Evolutionary conservation across 495 filamentous ascomycete genomes (phyloP), one percentile per base, ranked within the genome.

Genomic region (Elaphomyces granulatus): DNA sequence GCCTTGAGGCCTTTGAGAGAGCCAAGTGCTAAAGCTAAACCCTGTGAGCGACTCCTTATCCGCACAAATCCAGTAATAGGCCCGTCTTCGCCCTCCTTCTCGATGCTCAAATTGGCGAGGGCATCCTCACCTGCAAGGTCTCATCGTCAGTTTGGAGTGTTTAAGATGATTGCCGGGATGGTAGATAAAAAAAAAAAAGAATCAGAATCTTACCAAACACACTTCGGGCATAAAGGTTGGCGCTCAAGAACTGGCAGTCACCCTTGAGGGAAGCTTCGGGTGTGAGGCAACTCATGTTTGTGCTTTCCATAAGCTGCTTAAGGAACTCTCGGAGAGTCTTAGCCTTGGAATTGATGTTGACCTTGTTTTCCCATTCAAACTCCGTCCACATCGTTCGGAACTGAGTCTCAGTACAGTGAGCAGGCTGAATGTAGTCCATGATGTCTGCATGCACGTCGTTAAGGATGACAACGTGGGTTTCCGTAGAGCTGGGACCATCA

Each of bases 291-390:
- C 78, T 87, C 92, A 99, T 99, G 56, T 96, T 96, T 35, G 92
- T 99, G 56, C 78, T 87, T 33, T 86, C 83, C 92, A 95, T 95
- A 48, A 99, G 68, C 53, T 92, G 82, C 49, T 84, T 78, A 41
- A 99, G 66, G 74, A 96, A 99, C 8, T 92, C 87, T 34, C 92
- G 75, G 38, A 99, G 68, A 20, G 68, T 80, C 71, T 92, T 92
- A 47, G 85, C 87, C 68, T 95, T 94, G 47, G 82, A 87, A 60
- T 93, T 94, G 64, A 96, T 96, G 65, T 96, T 96, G 53, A 99
- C 90, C 74, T 99, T 99, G 68, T 99, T 99, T 70, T 99, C 92
- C 92, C 92, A 99, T 60, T 99, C 92, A 45, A 99, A 99, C 53
- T 99, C 92, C 21, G 92, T 96, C 92, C 92, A 99, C 92, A 99